Percentiles rank a stretch among this genome's conserved stretches.
Conservation (phyloP, 306 rosid species). For the Inga laurina region DNA sequence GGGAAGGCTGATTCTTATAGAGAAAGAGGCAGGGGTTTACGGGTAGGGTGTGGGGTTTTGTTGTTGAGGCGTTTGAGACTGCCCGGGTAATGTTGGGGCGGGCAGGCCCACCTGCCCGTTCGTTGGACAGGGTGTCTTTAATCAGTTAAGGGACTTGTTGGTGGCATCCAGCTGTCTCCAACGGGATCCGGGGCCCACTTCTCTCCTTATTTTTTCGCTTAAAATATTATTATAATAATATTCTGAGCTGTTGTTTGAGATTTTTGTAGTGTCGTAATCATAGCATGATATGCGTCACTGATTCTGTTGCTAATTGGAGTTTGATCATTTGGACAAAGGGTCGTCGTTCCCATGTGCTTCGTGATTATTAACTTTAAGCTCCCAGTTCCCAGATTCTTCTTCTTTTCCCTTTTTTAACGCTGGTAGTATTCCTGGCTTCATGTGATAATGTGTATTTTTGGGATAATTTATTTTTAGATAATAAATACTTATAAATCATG, state of each 20-base stretch:
- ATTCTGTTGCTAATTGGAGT: slow-evolving; percentile 16
- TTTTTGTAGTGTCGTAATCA: not conserved
- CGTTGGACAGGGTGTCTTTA: slow-evolving; percentile 42
- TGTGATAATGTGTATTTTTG: too few relatives aligned
- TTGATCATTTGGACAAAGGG: slow-evolving; percentile 2
- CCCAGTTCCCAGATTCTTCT: not conserved
- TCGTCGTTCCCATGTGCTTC: slow-evolving; percentile 5
- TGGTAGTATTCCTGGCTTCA: too few relatives aligned
- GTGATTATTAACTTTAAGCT: not conserved
- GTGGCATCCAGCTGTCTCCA: slow-evolving; percentile 55
- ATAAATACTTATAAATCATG: too few relatives aligned
- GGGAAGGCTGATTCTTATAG: slow-evolving; percentile 31
- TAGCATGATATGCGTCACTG: not conserved
- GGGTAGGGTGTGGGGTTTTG: slow-evolving; percentile 33
- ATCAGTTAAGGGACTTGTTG: slow-evolving; percentile 1
- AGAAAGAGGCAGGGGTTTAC: not conserved
- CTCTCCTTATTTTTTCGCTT: not conserved
- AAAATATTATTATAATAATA: not conserved
- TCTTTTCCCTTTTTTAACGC: not conserved
- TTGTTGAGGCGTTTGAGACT: slow-evolving; percentile 2
- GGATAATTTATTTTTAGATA: too few relatives aligned
- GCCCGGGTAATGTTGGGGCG: not conserved
- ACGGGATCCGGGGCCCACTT: slow-evolving; percentile 39
- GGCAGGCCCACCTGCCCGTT: slow-evolving; percentile 27
- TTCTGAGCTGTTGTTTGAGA: not conserved